Evolutionary conservation across 768 basidiomycete species (phyloP), one percentile per base, ranked within the genome.

Genomic region (Pluteus cervinus): DNA sequence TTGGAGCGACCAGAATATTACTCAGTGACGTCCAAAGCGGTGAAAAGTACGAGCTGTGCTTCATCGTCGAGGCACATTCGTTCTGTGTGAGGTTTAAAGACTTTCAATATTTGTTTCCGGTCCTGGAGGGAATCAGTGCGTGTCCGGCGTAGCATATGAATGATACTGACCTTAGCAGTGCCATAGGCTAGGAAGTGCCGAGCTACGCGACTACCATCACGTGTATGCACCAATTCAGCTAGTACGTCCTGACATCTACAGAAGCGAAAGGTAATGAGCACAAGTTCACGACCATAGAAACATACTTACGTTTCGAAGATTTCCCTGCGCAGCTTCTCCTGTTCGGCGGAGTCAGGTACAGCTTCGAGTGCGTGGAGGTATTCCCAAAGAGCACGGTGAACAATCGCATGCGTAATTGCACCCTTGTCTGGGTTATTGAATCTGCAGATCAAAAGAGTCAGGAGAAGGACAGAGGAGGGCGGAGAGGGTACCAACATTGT

Each of bases 401-500:
- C 85, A 26, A 94, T 78, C 0, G 85, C 81, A 57, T 93, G 88
- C 4, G 85, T 81, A 7, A 91, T 69, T 1, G 88, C 80, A 8
- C 86, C 88, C 55, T 94, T 94, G 50, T 94, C 90, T 0, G 90
- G 74, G 48, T 93, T 90, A 54, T 94, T 87, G 56, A 91, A 91
- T 29, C 90, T 94, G 42, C 6, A 7, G 8, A 14, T 21, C 15
- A 2, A 31, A 24, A 21, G 29, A n/a, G 3, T 31, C 10, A 28
- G 36, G 22, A 36, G 40, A 36, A 39, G 11, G 34, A 29, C 11
- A 34, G 11, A 42, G 23, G 24, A 12, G 16, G 42, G 4, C 24
- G 34, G 33, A 16, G 32, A 12, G 9, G 8, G 5, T 4, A 62
- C 82, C 42, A 45, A 94, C 89, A 93, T 80, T 10, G 75, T 74